A percentile compares a stretch with the other conserved stretches of the same genome.
Conservation (phyloP, 495 filamentous ascomycete genomes). For the Articulospora tetracladia region DNA sequence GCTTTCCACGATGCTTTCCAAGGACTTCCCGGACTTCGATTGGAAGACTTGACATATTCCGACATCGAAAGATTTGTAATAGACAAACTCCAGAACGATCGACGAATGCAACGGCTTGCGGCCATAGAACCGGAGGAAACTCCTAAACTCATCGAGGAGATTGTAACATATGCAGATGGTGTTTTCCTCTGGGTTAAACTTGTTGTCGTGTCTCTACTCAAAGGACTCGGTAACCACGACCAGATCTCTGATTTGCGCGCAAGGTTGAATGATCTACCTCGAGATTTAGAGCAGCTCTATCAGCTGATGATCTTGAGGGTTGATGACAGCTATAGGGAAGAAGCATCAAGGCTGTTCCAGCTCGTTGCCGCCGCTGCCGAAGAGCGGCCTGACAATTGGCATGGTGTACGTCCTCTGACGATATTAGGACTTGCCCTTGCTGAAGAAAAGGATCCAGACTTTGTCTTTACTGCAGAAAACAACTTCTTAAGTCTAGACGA, state of each 20-base stretch:
- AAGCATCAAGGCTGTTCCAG: neutral
- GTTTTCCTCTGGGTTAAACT: constrained; percentile 6
- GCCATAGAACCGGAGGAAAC: neutral
- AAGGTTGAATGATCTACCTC: neutral
- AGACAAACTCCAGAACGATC: neutral
- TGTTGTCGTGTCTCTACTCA: neutral
- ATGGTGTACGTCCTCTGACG: too few species aligned
- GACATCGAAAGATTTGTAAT: neutral
- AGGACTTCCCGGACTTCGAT: neutral
- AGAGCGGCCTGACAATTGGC: too few species aligned
- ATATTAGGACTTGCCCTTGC: too few species aligned
- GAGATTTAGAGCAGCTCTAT: neutral
- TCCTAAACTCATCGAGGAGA: neutral
- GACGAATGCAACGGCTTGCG: neutral
- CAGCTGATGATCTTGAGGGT: neutral
- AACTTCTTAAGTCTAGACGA: neutral
- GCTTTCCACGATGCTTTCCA: neutral
- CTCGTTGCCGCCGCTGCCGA: too few species aligned
- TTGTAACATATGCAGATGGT: neutral
- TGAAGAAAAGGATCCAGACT: neutral
- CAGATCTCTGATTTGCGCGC: neutral
- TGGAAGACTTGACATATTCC: neutral
- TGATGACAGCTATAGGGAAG: neutral
- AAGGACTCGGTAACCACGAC: neutral
- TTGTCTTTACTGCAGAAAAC: neutral